A percentile compares a stretch with the other conserved stretches of the same genome.
phyloP scores from a whole-genome alignment of 2,329 filamentous ascomycete species.

The Fusarium keratoplasticum region DNA sequence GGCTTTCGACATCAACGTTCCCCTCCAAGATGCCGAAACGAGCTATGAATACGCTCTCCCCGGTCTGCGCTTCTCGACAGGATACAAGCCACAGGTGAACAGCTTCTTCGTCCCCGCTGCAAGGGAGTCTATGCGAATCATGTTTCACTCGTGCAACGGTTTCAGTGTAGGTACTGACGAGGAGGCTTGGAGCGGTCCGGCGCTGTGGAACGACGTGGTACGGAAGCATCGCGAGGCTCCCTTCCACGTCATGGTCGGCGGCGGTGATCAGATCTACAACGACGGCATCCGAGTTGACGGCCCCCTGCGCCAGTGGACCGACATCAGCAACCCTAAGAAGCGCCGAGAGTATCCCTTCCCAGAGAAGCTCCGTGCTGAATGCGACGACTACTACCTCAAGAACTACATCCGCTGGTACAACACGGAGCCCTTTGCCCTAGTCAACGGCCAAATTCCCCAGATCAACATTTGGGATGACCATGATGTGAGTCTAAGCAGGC shows the following conservation, averaged over 20 bases:
- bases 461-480: constrained; percentile 99
- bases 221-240: constrained; percentile 82
- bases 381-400: constrained; percentile 91
- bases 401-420: constrained; percentile 90
- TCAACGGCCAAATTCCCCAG: constrained; percentile 93
- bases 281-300: constrained; percentile 89
- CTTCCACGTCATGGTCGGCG: constrained; percentile 96
- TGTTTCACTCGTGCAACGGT: constrained; percentile 99
- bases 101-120: constrained; percentile 87
- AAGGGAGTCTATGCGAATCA: constrained; percentile 93
- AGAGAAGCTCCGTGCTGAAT: constrained; percentile 80
- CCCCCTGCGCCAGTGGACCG: constrained; percentile 84
- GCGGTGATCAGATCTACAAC: constrained; percentile 97
- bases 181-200: constrained; percentile 88
- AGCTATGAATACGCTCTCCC: constrained; percentile 84
- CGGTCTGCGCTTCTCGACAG: constrained; percentile 70
- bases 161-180: constrained; percentile 91
- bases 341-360: constrained; percentile 84
- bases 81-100: constrained; percentile 68
- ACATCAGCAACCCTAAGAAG: constrained; percentile 84
- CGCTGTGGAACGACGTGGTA: constrained; percentile 93
- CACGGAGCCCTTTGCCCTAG: constrained; percentile 84
- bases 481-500: constrained; percentile 64
- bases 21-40: constrained; percentile 76
- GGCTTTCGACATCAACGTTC: constrained; percentile 86